Evolutionary conservation across 257 asterid species (phyloP).

Genomic region (Solanum megistacrolobum): DNA sequence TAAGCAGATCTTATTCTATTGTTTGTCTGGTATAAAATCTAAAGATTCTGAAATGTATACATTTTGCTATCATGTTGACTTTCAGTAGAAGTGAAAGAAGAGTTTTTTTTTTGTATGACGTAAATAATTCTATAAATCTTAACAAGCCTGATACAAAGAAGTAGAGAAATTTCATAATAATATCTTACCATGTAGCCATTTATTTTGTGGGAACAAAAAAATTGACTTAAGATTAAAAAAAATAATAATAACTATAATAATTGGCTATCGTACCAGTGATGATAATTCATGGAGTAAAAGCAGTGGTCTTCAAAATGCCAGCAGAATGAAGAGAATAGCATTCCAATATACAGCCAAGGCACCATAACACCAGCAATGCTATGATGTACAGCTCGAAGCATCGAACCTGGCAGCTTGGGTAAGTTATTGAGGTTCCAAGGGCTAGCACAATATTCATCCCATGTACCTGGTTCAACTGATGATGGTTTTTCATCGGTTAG

Average conservation of each 20-base stretch:
- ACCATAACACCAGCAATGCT: slow-evolving; percentile 97
- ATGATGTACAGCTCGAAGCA: slow-evolving; percentile 81
- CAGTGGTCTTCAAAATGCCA: slow-evolving; percentile 99
- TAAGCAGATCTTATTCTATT: not conserved
- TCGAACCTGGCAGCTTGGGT: slow-evolving; percentile 84
- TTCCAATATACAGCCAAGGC: slow-evolving; percentile 93
- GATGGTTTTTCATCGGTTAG: slow-evolving; percentile 36
- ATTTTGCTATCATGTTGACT: not conserved
- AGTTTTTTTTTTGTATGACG: not conserved
- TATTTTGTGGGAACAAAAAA: not conserved
- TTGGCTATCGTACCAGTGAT: slow-evolving; percentile 58
- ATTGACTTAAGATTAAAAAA: not conserved
- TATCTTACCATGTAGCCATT: not conserved
- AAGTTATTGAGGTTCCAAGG: slow-evolving; percentile 96
- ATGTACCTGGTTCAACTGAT: slow-evolving; percentile 43
- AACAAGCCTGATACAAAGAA: not conserved
- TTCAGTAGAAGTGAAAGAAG: not conserved
- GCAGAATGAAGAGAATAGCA: slow-evolving; percentile 92
- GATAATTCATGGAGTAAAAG: slow-evolving; percentile 95
- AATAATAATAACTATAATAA: not conserved
- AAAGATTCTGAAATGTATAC: not conserved
- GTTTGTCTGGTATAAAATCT: not conserved
- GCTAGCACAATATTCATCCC: slow-evolving; percentile 76
- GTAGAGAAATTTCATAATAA: not conserved
- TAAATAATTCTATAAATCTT: not conserved